Conservation (phyloP, 257 asterid species). For the Perilla frutescens region DNA sequence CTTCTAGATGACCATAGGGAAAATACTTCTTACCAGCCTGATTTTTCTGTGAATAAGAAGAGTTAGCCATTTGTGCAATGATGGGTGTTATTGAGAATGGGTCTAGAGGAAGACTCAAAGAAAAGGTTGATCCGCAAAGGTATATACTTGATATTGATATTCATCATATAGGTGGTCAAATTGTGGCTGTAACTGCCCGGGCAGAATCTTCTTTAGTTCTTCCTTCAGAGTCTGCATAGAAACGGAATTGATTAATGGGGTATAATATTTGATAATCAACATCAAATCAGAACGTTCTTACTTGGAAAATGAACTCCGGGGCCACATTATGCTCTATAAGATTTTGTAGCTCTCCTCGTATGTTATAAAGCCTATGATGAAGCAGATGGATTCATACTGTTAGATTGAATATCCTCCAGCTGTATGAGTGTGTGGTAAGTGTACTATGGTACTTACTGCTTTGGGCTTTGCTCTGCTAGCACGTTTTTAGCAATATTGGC, state of each 20-base stretch:
- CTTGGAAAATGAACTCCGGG: constrained; percentile 75
- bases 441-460: constrained; percentile 59
- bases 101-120: neutral
- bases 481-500: constrained; percentile 70
- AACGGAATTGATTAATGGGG: constrained; percentile 24
- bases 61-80: constrained; percentile 19
- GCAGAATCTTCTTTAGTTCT: constrained; percentile 68
- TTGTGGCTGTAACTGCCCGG: constrained; percentile 55
- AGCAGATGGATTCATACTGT: constrained; percentile 24
- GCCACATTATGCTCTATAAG: constrained; percentile 82
- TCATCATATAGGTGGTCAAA: constrained; percentile 56
- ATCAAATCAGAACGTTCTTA: constrained; percentile 40
- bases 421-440: constrained; percentile 10
- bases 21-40: constrained; percentile 40
- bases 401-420: constrained; percentile 19
- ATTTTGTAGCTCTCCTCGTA: constrained; percentile 81
- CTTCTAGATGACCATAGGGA: constrained; percentile 38
- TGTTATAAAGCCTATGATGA: constrained; percentile 60
- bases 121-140: constrained; percentile 11
- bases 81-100: neutral
- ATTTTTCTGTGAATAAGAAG: constrained; percentile 48
- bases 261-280: constrained; percentile 20
- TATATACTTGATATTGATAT: constrained; percentile 67
- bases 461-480: constrained; percentile 83
- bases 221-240: constrained; percentile 61